phyloP scores from a whole-genome alignment of 371 early-diverging fungal species.

The Mucor circinelloides region DNA sequence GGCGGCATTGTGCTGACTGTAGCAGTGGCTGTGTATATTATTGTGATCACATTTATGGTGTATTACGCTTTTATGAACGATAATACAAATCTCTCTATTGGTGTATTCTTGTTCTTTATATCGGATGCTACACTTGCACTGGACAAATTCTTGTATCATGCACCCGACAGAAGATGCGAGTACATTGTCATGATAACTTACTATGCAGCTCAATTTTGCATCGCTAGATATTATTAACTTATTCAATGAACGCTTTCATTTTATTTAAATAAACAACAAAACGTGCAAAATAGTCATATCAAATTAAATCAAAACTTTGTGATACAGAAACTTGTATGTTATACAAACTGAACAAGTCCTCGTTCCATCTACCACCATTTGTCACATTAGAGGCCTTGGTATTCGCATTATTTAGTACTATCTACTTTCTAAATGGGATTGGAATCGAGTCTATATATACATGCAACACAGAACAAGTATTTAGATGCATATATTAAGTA shows the following conservation, averaged over 20 bases:
- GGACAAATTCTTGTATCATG: slow-evolving; percentile 9
- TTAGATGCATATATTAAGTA: neutral
- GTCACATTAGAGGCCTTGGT: neutral
- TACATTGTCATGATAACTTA: slow-evolving; percentile 18
- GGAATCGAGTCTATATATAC: neutral
- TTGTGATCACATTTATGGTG: slow-evolving; percentile 9
- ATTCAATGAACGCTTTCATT: neutral
- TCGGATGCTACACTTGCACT: slow-evolving; percentile 19
- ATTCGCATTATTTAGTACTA: neutral
- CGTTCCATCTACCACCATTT: neutral
- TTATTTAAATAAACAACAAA: neutral
- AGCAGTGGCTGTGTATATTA: slow-evolving; percentile 12
- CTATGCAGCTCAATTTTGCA: slow-evolving; percentile 17
- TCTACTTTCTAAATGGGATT: neutral
- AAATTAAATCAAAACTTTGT: neutral
- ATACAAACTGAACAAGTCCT: neutral
- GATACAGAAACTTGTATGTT: neutral
- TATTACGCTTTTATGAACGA: slow-evolving; percentile 14
- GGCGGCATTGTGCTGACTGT: slow-evolving; percentile 8
- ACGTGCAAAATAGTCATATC: neutral
- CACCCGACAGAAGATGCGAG: slow-evolving; percentile 4
- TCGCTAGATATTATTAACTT: slow-evolving; percentile 10
- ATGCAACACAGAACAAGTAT: neutral
- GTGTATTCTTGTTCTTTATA: slow-evolving; percentile 15
- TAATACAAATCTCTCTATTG: slow-evolving; percentile 5